A percentile compares a stretch with the other conserved stretches of the same genome.
These are phyloP conservation scores for Cytospora chrysosperma DNA, from an alignment of 2,329 filamentous ascomycete species.

Conservation along the genomic window DNA sequence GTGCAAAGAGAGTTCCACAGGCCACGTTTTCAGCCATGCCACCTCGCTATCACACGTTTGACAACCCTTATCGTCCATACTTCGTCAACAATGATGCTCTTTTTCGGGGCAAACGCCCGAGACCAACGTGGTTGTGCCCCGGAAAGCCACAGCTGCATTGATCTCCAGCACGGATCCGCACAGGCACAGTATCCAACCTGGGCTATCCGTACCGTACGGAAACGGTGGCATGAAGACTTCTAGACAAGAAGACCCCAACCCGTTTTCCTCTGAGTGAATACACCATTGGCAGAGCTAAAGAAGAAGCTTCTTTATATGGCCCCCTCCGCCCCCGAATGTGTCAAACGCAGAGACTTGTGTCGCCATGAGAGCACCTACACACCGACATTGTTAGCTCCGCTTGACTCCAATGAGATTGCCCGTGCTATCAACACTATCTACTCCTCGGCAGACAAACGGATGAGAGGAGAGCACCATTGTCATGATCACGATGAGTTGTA, in stretches of 20 bases:
- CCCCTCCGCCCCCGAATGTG: background rate
- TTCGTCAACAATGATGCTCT: background rate
- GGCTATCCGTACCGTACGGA: background rate
- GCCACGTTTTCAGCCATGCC: slow-evolving; percentile 9
- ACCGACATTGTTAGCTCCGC: background rate
- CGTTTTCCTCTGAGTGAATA: background rate
- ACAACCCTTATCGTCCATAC: background rate
- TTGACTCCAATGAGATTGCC: background rate
- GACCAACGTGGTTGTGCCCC: slow-evolving; percentile 8
- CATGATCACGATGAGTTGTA: background rate
- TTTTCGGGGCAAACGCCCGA: slow-evolving; percentile 13
- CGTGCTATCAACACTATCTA: background rate
- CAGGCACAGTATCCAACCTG: background rate
- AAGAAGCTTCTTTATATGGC: background rate
- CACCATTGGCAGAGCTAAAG: background rate
- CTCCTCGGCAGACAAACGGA: background rate
- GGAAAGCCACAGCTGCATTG: background rate
- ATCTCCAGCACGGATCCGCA: background rate
- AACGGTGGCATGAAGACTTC: too few relatives aligned
- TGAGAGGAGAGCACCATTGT: background rate
- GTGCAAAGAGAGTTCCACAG: background rate
- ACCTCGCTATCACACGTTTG: background rate
- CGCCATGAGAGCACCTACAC: background rate
- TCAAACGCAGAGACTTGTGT: background rate
- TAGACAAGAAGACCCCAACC: too few relatives aligned